phyloP scores from a whole-genome alignment of 441 rosid species.

The Populus trichocarpa region DNA sequence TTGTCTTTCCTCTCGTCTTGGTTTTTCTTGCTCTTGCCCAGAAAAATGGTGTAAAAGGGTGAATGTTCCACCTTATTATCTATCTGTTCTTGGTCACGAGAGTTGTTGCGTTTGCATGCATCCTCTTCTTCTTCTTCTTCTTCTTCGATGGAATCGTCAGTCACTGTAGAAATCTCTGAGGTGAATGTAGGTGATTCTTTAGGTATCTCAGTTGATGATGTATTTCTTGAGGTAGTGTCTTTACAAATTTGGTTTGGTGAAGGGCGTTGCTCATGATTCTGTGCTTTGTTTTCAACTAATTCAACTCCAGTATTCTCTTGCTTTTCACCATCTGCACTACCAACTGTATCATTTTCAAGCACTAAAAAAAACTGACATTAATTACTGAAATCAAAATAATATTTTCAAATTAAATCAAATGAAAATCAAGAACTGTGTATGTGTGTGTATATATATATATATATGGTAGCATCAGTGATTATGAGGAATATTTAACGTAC shows the following conservation, averaged over 20 bases:
- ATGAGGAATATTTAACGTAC: conserved; percentile 14
- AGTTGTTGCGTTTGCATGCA: not conserved
- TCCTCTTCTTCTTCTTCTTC: not conserved
- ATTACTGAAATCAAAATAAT: not conserved
- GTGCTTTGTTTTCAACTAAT: conserved; percentile 13
- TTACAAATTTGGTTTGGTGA: not conserved
- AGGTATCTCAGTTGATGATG: conserved; percentile 14
- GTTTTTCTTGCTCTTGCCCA: conserved; percentile 10
- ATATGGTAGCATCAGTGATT: too few species aligned
- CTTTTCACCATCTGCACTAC: not conserved
- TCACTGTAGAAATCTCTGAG: conserved; percentile 46
- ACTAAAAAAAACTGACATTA: too few species aligned
- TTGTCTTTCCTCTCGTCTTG: not conserved
- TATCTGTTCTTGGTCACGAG: not conserved
- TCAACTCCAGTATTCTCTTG: not conserved
- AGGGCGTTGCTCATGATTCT: not conserved
- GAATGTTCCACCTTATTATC: not conserved
- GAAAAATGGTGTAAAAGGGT: not conserved
- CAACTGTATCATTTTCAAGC: not conserved
- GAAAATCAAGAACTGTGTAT: not conserved
- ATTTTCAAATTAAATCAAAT: not conserved
- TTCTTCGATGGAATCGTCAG: conserved; percentile 36
- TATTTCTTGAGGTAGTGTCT: not conserved
- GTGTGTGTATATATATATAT: not conserved
- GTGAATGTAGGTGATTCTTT: conserved; percentile 33